phyloP scores from a whole-genome alignment of 805 yeast species.

The Metahyphopichia silvanorum region DNA sequence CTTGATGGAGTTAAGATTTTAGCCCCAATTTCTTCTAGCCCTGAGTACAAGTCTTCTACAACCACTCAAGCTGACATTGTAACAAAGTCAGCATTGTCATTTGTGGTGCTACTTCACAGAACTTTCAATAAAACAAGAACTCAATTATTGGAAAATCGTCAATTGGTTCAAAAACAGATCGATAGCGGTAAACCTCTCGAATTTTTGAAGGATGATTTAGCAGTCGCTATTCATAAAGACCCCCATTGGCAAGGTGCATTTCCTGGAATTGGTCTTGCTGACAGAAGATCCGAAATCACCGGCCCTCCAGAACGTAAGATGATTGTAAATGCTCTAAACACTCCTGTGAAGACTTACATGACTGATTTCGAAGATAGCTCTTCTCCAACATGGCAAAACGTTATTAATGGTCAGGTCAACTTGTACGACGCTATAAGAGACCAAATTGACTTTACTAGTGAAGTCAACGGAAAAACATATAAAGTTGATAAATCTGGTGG shows the following conservation, averaged over 20 bases:
- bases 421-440: conserved; percentile 17
- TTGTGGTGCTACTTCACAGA: conserved; percentile 16
- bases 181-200: conserved; percentile 11
- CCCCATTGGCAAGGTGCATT: conserved; percentile 17
- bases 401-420: conserved; percentile 18
- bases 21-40: conserved; percentile 9
- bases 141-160: conserved; percentile 12
- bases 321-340: conserved; percentile 19
- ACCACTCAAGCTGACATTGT: conserved; percentile 18
- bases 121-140: conserved; percentile 13
- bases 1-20: conserved; percentile 9
- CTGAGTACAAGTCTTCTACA: conserved; percentile 9
- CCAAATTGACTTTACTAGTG: conserved; percentile 12
- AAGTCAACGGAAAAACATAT: conserved; percentile 32
- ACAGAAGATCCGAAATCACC: conserved; percentile 18
- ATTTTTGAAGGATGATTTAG: conserved; percentile 10
- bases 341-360: conserved; percentile 19
- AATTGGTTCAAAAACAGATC: conserved; percentile 10
- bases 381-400: conserved; percentile 17
- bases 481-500: conserved; percentile 20
- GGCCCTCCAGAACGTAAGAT: conserved; percentile 21
- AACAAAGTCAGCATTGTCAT: conserved; percentile 14
- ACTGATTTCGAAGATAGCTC: conserved; percentile 18
- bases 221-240: conserved; percentile 7
- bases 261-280: conserved; percentile 15